Base-by-base conservation (phyloP, 192 early-diverging fungal species). In the Coemansia sp. region DNA sequence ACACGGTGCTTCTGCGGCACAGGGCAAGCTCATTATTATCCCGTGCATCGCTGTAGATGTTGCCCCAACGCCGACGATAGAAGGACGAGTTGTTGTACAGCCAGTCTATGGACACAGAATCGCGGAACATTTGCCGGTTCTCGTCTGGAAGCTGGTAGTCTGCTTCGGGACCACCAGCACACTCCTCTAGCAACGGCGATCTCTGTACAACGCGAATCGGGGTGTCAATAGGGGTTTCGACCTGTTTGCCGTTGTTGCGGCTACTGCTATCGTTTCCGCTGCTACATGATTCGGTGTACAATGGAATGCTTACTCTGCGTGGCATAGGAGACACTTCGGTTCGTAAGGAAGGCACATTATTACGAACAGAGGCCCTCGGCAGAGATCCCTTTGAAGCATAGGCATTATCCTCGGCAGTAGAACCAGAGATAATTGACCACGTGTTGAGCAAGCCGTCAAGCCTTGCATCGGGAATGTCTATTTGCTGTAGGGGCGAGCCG, bases 401-500 rank as follows among this genome's bases (percentile, higher is more conserved):
- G 8, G 57, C 4, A 59, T 14, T 9, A 9, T 59, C 57, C 5
- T 59, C 57, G 1, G 30, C 57, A 6, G 57, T 18, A 26, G 57
- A 35, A 4, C 34, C 34, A 21, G 60, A 36, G 0, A 64, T 43
- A 64, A 70, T 66, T 9, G 73, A 73, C 79, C 79, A 82, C 2
- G 79, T 71, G 33, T 71, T 82, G 21, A 76, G 79, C 71, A 82
- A 45, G 0, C 71, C 67, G 43, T 63, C 74, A 10, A 82, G 41
- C 8, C 62, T 65, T 33, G 75, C 75, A 2, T 70, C 69, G 4
- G 79, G 79, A 52, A 82, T 82, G 21, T 76, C 58, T 11, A 82
- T 63, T 15, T 66, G 67, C n/a, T 65, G 71, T 23, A 81, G 48
- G 14, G 66, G 39, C 33, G 64, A 38, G 62, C 60, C 57, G 20